phyloP scores from a whole-genome alignment of 2,329 filamentous ascomycete genomes.

The Sclerotinia glacialis region DNA sequence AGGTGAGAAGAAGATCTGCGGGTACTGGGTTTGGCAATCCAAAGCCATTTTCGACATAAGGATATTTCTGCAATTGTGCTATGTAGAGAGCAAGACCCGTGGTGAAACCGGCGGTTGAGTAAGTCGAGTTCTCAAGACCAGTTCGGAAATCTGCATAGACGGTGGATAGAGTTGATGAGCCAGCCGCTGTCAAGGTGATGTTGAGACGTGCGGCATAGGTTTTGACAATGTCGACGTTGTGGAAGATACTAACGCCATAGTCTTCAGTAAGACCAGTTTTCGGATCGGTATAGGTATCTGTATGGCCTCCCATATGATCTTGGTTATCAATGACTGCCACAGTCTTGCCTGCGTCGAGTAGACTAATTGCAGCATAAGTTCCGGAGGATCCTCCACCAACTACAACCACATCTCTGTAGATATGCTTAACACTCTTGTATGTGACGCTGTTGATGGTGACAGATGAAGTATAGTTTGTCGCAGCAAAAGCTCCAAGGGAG shows the following conservation, averaged over 20 bases:
- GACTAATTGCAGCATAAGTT: constrained; percentile 40
- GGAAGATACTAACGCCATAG: constrained; percentile 40
- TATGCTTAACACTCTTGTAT: not conserved
- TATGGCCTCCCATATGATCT: constrained; percentile 36
- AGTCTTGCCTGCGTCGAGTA: constrained; percentile 38
- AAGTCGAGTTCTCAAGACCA: constrained; percentile 21
- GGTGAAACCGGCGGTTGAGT: constrained; percentile 14
- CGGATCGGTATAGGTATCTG: constrained; percentile 38
- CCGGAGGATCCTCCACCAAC: constrained; percentile 42
- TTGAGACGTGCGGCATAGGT: constrained; percentile 25
- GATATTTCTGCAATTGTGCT: constrained; percentile 38
- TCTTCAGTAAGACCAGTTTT: constrained; percentile 40
- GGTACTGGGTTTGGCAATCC: constrained; percentile 39
- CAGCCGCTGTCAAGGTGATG: not conserved
- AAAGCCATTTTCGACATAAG: constrained; percentile 42
- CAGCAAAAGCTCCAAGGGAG: not conserved
- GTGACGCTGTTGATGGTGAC: not conserved
- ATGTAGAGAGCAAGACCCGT: constrained; percentile 22
- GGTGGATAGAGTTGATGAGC: not conserved
- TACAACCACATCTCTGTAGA: constrained; percentile 37
- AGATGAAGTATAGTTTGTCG: not conserved
- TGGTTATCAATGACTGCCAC: constrained; percentile 42
- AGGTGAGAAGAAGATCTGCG: constrained; percentile 29
- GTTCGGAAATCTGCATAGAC: constrained; percentile 23
- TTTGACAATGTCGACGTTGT: constrained; percentile 21